phyloP scores from a whole-genome alignment of 352 stramenopile genomes.

The Phytophthora palmivora region DNA sequence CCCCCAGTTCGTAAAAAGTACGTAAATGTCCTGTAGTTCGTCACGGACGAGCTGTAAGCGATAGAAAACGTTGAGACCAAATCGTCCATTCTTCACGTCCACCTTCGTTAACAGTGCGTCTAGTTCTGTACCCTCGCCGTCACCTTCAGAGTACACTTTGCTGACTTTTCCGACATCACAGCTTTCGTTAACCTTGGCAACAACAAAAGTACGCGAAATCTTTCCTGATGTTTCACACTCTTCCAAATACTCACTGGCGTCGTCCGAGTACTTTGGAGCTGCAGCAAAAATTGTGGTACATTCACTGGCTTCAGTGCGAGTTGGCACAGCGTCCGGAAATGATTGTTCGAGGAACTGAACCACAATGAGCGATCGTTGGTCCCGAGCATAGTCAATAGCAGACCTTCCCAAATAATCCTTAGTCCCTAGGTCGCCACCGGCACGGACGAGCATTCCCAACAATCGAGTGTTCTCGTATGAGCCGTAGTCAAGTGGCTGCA shows the following conservation, averaged over 20 bases:
- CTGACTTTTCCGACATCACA: constrained; percentile 70
- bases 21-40: constrained; percentile 69
- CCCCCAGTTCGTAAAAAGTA: constrained; percentile 86
- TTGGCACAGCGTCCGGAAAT: constrained; percentile 36
- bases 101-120: constrained; percentile 76
- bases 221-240: constrained; percentile 63
- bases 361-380: constrained; percentile 62
- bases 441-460: constrained; percentile 53
- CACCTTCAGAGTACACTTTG: constrained; percentile 41
- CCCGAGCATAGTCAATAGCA: constrained; percentile 59
- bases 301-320: constrained; percentile 18
- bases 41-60: constrained; percentile 75
- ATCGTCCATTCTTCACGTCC: constrained; percentile 73
- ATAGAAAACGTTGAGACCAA: constrained; percentile 85
- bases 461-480: constrained; percentile 74
- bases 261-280: constrained; percentile 48
- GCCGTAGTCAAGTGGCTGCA: constrained; percentile 61
- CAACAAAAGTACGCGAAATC: constrained; percentile 53
- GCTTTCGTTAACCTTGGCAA: constrained; percentile 55
- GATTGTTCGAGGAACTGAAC: constrained; percentile 54
- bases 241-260: constrained; percentile 57
- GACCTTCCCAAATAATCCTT: constrained; percentile 51
- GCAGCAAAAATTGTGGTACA: constrained; percentile 36
- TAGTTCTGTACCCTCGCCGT: constrained; percentile 51
- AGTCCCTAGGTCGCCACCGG: constrained; percentile 43